A percentile compares a stretch with the other conserved stretches of the same genome.
phyloP scores from a whole-genome alignment of 1,284 basidiomycete genomes.

The Leucoagaricus sp. region DNA sequence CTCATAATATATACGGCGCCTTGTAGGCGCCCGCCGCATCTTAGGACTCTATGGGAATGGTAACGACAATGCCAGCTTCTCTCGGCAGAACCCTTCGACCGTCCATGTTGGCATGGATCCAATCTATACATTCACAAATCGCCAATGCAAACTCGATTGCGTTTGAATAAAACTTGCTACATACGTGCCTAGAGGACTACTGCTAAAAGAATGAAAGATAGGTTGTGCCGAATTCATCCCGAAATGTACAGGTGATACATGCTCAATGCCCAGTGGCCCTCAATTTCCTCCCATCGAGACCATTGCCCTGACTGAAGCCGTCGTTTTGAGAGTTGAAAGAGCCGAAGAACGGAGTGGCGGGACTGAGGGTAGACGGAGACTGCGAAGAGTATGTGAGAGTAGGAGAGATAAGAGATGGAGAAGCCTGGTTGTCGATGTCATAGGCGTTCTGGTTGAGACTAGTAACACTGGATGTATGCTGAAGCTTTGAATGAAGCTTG shows the following conservation, averaged over 20 bases:
- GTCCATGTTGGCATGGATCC: not conserved
- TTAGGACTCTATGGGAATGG: not conserved
- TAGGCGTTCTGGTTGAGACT: conserved; percentile 8
- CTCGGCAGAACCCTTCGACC: no score
- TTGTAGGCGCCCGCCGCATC: not conserved
- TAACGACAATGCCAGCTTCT: no score
- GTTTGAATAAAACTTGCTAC: not conserved
- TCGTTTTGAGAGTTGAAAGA: conserved; percentile 37
- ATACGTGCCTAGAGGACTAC: no score
- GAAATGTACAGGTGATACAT: not conserved
- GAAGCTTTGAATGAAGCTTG: conserved; percentile 12
- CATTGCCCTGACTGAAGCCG: conserved; percentile 17
- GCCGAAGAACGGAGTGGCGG: conserved; percentile 60
- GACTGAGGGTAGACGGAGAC: conserved; percentile 61
- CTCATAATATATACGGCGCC: no score
- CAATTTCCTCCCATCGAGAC: conserved; percentile 21
- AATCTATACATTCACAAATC: not conserved
- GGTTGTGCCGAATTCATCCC: not conserved
- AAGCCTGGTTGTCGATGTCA: conserved; percentile 24
- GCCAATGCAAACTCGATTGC: not conserved
- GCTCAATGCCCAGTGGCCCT: conserved; percentile 7
- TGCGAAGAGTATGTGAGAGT: conserved; percentile 61
- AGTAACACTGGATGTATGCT: not conserved
- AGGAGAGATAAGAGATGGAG: conserved; percentile 55
- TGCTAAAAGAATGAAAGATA: not conserved